Base-by-base conservation (phyloP, 2,329 filamentous ascomycete genomes). In the Chaetothyriales sp. region DNA sequence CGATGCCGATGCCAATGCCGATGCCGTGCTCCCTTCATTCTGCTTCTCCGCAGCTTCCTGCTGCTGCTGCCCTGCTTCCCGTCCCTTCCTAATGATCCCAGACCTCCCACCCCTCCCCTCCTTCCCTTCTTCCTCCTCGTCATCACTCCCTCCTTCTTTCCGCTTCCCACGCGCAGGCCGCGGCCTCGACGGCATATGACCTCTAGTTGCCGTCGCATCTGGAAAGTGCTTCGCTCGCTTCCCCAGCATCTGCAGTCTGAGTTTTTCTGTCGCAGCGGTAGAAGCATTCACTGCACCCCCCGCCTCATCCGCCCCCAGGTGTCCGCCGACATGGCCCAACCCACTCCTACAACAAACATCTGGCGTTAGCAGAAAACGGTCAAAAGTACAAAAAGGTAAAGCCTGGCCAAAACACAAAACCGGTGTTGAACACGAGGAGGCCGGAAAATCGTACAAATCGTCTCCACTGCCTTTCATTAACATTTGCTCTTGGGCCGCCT, bases 71-170 rank as follows among this genome's bases (percentile, higher is more conserved):
- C 10, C 15, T n/a, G 2, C 25, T 20, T n/a, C 25, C 15, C 25
- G 9, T 10, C 46, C 13, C 20, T 45, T 45, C 15, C 18, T n/a
- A n/a, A 40, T n/a, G 8, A 40, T 8, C 19, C 20, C 20, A 37
- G 37, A 20, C 20, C 46, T 55, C 1, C 50, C 51, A 2, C 47
- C 15, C 18, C 28, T 37, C 8, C 51, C 49, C 18, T 50, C 43
- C 20, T 52, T 50, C 40, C 55, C 54, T 20, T 50, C 50, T 29
- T 56, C 55, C 7, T 54, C 51, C 15, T 56, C 55, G 13, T 54
- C 51, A 15, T 56, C 56, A 47, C 50, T 53, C 28, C 54, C 52
- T 25, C 28, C 43, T 43, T 40, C 33, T 28, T 47, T 53, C 25
- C 10, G 13, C 33, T 25, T 37, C 15, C 33, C 46, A 43, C 13